Base-by-base conservation (phyloP, 2,329 filamentous ascomycete genomes). In the Pestalotiopsis sp. region DNA sequence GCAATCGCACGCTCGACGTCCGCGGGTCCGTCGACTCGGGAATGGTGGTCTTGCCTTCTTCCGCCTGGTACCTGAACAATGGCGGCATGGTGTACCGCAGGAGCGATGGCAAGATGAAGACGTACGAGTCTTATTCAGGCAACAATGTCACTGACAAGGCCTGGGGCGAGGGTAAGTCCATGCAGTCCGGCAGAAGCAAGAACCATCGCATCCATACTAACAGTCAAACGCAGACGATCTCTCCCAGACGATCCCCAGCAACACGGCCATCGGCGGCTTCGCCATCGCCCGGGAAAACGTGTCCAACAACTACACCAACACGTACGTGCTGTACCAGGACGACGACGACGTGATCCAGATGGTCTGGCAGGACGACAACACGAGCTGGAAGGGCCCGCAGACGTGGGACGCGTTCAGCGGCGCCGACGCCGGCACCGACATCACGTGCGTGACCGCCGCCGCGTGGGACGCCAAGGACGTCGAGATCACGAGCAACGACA, bases 281-380 rank as follows among this genome's bases (percentile, higher is more conserved):
- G 64, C 71, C 2, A 71, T 74, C 2, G 72, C 71, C 25, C 68
- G 72, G 31, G 69, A 70, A 36, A 70, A 69, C 68, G 68, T 71
- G 31, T 68, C 68, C 38, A 65, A 72, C 3, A 70, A 74, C 49
- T 69, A 71, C 59, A 59, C 73, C 36, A 74, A 73, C 52, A 75
- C 72, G 36, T 73, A 73, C 60, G 69, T 74, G 57, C 68, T 74
- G 7, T 73, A 75, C 56, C 70, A 73, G 41, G 72, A 73, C 23
- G 56, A 69, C 4, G 66, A 69, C 56, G 71, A 67, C 14, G 58
- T 11, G 36, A 70, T 74, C 64, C 70, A 73, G 38, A 67, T 74
- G 2, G 65, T 74, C 9, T 74, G 71, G 71, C 73, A 74, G 64
- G 73, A 73, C 63, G 71, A 72, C 62, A 66, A 68, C 25, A 62